Conservation (phyloP, 768 basidiomycete genomes). For the Pholiota microspora region DNA sequence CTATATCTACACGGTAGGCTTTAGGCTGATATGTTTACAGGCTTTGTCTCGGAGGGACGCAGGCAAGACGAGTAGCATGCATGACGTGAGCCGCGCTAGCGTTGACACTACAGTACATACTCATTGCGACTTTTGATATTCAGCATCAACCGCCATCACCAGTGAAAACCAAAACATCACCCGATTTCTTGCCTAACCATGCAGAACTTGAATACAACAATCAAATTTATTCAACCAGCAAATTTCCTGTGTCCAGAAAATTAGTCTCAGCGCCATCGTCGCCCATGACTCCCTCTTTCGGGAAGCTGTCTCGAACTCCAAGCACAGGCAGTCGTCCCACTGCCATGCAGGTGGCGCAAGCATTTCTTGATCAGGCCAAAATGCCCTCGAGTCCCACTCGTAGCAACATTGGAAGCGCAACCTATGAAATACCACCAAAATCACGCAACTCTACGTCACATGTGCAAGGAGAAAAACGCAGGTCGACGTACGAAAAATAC, state of each 20-base stretch:
- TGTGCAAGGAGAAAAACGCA: slow-evolving; percentile 50
- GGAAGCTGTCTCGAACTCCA: slow-evolving; percentile 55
- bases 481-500: slow-evolving; percentile 67
- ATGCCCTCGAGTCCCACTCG: not conserved
- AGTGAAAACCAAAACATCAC: not conserved
- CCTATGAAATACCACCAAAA: slow-evolving; percentile 9
- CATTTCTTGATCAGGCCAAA: slow-evolving; percentile 36
- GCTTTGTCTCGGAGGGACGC: not conserved
- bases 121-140: not conserved
- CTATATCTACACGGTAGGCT: not conserved
- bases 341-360: slow-evolving; percentile 78
- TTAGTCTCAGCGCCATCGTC: slow-evolving; percentile 5
- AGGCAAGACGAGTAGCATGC: not conserved
- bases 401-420: not conserved
- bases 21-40: not conserved
- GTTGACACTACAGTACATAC: not conserved
- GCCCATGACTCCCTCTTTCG: slow-evolving; percentile 28
- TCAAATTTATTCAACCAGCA: not conserved
- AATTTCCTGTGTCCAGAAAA: not conserved
- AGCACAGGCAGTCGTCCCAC: slow-evolving; percentile 68
- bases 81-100: not conserved
- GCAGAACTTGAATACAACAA: not conserved
- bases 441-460: slow-evolving; percentile 23
- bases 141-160: not conserved
- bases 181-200: not conserved